phyloP scores from a whole-genome alignment of 2,329 filamentous ascomycete species.

The Pezizomycotina sp. region DNA sequence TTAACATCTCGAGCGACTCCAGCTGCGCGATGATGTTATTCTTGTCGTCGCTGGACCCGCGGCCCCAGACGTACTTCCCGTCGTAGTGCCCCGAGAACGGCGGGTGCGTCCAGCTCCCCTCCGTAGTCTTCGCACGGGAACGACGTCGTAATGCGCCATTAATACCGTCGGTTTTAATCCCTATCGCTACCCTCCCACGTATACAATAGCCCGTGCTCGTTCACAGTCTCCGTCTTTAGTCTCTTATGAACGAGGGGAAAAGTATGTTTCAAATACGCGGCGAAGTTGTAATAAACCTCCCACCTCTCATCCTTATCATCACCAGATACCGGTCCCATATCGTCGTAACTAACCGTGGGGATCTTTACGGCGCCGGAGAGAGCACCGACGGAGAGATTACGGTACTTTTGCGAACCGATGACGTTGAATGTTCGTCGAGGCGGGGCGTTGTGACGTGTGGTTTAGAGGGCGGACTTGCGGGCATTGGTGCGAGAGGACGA shows the following conservation, averaged over 20 bases:
- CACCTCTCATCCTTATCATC: constrained; percentile 44
- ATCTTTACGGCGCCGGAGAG: constrained; percentile 37
- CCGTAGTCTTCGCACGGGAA: constrained; percentile 39
- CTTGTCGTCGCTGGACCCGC: constrained; percentile 45
- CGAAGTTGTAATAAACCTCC: constrained; percentile 41
- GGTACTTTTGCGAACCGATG: constrained; percentile 3
- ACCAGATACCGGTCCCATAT: constrained; percentile 39
- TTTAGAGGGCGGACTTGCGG: too few species aligned
- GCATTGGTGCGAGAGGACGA: too few species aligned
- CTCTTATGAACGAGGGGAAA: constrained; percentile 38
- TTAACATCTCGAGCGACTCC: constrained; percentile 40
- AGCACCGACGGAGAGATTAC: constrained; percentile 13
- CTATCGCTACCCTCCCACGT: constrained; percentile 39
- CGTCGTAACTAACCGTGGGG: constrained; percentile 40
- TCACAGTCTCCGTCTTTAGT: constrained; percentile 39
- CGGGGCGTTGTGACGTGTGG: too few species aligned
- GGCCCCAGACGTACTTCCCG: constrained; percentile 44
- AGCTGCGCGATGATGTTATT: constrained; percentile 42
- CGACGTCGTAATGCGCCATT: constrained; percentile 49
- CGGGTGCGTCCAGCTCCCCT: constrained; percentile 42
- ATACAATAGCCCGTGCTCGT: constrained; percentile 43
- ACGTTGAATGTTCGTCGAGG: too few species aligned
- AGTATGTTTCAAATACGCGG: constrained; percentile 33
- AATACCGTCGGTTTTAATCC: constrained; percentile 40
- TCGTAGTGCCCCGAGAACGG: constrained; percentile 44